Base-by-base conservation (phyloP, 495 filamentous ascomycete genomes). In the Aspergillus asperescens region DNA sequence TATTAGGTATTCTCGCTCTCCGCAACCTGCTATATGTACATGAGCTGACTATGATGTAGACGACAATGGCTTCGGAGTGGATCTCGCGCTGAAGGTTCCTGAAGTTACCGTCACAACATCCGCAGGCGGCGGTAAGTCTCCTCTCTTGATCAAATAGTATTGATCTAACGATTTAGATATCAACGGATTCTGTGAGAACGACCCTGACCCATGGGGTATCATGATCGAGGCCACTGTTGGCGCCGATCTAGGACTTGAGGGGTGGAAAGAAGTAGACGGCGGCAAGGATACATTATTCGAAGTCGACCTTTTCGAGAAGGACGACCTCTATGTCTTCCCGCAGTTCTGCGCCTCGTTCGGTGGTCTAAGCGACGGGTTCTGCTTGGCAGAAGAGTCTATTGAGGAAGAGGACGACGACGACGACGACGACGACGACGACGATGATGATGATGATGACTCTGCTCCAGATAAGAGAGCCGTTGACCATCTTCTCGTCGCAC, bases 51-150 rank as follows among this genome's bases (percentile, higher is more conserved):
- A n/a, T n/a, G n/a, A 34, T 10, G 24, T 22, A 41, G 38, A 53
- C 16, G 50, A 53, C 16, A 53, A 53, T 28, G 50, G 50, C 10
- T 45, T 53, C 31, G 42, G 42, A 15, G 50, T 53, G 13, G 50
- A 53, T 19, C 40, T 53, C 13, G n/a, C 40, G 8, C 13, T 53
- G 12, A 53, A 53, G 24, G 29, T 53, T 7, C 50, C 50, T 24
- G 28, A 53, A 13, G 6, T 53, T 15, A 53, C 41, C n/a, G 41
- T 53, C 6, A 53, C 41, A 5, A 39, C 50, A 9, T 32, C 50
- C 7, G 50, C 27, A 6, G 50, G 50, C 2, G 28, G 18, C 3
- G 24, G 50, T 53, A 39, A 38, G 50, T 39, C 19, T 7, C 13
- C 0, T 12, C 25, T 12, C 44, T 3, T 31, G 13, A 19, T 19